These are phyloP conservation scores for Leccinum uliginosum DNA, from an alignment of 768 basidiomycete genomes.

Conservation along the genomic window DNA sequence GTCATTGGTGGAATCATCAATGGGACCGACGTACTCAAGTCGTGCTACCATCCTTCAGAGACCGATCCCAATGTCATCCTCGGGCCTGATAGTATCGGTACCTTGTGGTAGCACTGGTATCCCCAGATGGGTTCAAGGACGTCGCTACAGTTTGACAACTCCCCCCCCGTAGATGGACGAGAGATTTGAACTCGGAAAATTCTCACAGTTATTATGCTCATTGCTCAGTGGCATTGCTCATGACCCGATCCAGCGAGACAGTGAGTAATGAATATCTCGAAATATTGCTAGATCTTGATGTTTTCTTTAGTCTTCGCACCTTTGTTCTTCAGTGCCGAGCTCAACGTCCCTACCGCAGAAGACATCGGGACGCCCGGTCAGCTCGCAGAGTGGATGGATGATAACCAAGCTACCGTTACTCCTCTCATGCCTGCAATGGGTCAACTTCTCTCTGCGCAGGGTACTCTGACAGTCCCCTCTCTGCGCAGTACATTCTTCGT, in stretches of 20 bases:
- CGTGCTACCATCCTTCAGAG: conserved; percentile 45
- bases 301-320: conserved; percentile 85
- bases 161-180: conserved; percentile 99
- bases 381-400: conserved; percentile 98
- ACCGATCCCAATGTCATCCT: conserved; percentile 78
- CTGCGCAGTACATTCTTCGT: conserved; percentile 95
- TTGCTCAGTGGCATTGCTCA: conserved; percentile 99
- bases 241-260: conserved; percentile 98
- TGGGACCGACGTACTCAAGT: conserved; percentile 60
- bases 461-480: conserved; percentile 76
- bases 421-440: conserved; percentile 99
- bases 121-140: conserved; percentile 94
- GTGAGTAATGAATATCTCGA: conserved; percentile 46
- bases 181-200: conserved; percentile 67
- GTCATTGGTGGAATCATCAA: conserved; percentile 53
- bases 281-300: neutral
- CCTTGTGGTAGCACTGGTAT: conserved; percentile 96
- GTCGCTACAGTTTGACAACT: conserved; percentile 95
- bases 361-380: conserved; percentile 96
- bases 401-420: conserved; percentile 86
- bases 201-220: conserved; percentile 88
- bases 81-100: conserved; percentile 95
- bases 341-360: conserved; percentile 94
- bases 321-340: conserved; percentile 91
- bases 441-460: conserved; percentile 90